phyloP scores from a whole-genome alignment of 1,284 basidiomycete genomes.

The Ustilago sp. region DNA sequence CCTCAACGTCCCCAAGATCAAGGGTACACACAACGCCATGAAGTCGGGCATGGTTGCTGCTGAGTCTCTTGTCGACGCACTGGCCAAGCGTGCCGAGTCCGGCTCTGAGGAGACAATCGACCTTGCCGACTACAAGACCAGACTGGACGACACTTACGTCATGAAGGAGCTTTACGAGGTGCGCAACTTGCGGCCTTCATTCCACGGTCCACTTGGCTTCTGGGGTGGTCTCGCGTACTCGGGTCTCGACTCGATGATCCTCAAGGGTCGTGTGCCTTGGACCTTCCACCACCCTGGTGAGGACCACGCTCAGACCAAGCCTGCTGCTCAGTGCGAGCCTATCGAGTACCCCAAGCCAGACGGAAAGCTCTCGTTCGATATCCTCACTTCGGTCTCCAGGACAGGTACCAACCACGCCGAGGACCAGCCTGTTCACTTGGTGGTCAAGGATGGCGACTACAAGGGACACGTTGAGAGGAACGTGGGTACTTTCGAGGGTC shows the following conservation, averaged over 20 bases:
- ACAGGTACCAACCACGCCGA: slow-evolving; percentile 98
- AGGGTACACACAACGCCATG: slow-evolving; percentile 99
- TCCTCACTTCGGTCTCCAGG: slow-evolving; percentile 88
- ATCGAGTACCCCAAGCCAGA: slow-evolving; percentile 92
- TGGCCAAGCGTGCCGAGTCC: slow-evolving; percentile 71
- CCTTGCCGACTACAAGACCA: slow-evolving; percentile 81
- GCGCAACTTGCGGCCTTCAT: slow-evolving; percentile 90
- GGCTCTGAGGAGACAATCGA: slow-evolving; percentile 73
- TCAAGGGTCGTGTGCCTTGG: slow-evolving; percentile 91
- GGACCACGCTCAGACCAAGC: slow-evolving; percentile 75
- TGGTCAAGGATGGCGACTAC: slow-evolving; percentile 72
- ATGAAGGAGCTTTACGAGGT: slow-evolving; percentile 90
- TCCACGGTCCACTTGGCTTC: slow-evolving; percentile 85
- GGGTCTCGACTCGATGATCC: slow-evolving; percentile 85
- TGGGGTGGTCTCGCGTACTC: slow-evolving; percentile 91
- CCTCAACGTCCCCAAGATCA: slow-evolving; percentile 97
- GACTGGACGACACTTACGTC: slow-evolving; percentile 85
- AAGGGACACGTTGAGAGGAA: slow-evolving; percentile 79
- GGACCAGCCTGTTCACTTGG: slow-evolving; percentile 91
- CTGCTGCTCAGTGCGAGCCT: slow-evolving; percentile 75
- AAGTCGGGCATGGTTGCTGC: slow-evolving; percentile 97
- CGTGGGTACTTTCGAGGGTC: slow-evolving; percentile 79
- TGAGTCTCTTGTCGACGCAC: slow-evolving; percentile 82
- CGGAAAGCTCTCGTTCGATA: slow-evolving; percentile 91
- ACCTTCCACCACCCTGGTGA: slow-evolving; percentile 80